Evolutionary conservation across 140 eudicot genomes (phyloP).

Genomic region (Flaveria floridana): DNA sequence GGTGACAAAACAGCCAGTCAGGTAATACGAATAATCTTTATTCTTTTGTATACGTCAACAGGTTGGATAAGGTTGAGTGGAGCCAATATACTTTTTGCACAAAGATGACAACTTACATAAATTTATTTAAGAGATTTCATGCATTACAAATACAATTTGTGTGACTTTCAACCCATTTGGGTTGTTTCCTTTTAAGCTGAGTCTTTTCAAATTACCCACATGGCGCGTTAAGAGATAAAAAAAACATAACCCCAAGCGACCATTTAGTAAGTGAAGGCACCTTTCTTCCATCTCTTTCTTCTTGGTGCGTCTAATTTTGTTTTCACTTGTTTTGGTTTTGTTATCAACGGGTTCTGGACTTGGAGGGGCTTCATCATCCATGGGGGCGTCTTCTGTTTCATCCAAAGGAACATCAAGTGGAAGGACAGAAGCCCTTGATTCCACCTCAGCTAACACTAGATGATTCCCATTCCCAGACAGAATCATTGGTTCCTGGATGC

Average conservation of each 20-base stretch:
- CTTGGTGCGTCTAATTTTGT: slow-evolving; percentile 47
- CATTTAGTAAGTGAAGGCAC: slow-evolving; percentile 29
- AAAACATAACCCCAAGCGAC: not conserved
- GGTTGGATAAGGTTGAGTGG: not conserved
- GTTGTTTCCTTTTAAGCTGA: not conserved
- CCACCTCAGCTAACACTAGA: slow-evolving; percentile 50
- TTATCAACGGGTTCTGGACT: slow-evolving; percentile 35
- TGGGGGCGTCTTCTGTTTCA: slow-evolving; percentile 49
- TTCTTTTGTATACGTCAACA: not conserved
- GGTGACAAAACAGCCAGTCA: not conserved
- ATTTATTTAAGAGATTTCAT: not conserved
- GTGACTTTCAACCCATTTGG: not conserved
- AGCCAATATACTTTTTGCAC: not conserved
- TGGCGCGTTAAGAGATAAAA: not conserved
- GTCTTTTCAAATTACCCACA: not conserved
- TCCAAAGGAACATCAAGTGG: slow-evolving; percentile 86
- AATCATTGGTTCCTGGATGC: slow-evolving; percentile 27
- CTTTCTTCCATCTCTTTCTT: slow-evolving; percentile 77
- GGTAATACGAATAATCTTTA: not conserved
- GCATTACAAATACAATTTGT: not conserved
- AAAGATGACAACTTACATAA: not conserved
- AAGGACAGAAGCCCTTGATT: slow-evolving; percentile 76
- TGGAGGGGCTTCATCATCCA: slow-evolving; percentile 35
- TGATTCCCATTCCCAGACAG: slow-evolving; percentile 36
- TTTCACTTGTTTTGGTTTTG: slow-evolving; percentile 39